A percentile compares a stretch with the other conserved stretches of the same genome.
These are phyloP conservation scores for Pyrenopolyporus hunteri DNA, from an alignment of 495 filamentous ascomycete species.

Conservation along the genomic window DNA sequence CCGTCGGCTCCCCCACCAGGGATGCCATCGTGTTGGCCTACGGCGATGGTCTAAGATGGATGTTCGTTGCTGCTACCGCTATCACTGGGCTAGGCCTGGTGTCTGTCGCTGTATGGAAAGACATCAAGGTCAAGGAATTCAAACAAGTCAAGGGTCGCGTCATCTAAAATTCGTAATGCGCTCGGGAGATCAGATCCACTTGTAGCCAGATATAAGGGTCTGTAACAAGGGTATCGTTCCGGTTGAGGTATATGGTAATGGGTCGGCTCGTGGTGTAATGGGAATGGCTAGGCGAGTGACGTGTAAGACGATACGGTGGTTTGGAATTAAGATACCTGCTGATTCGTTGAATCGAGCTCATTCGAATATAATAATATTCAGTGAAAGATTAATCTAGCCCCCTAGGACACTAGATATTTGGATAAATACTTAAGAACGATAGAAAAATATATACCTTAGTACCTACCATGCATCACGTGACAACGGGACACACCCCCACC, in stretches of 20 bases:
- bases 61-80: constrained; percentile 61
- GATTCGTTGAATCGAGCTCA: constrained; percentile 26
- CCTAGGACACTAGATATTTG: no score
- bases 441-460: no score
- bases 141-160: constrained; percentile 50
- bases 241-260: neutral
- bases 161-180: constrained; percentile 22
- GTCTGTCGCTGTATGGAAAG: constrained; percentile 56
- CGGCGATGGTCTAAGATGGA: constrained; percentile 58
- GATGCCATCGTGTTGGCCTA: constrained; percentile 63
- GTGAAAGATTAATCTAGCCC: no score
- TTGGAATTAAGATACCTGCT: constrained; percentile 20
- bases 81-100: constrained; percentile 57
- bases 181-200: neutral
- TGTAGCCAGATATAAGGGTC: neutral
- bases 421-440: no score
- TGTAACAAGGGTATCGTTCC: neutral
- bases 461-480: no score
- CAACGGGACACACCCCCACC: no score
- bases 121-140: constrained; percentile 62
- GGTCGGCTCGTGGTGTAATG: constrained; percentile 1
- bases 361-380: constrained; percentile 20
- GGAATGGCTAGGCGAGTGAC: constrained; percentile 10
- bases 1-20: constrained; percentile 55
- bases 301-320: constrained; percentile 16